Percentiles rank a stretch among this genome's conserved stretches.
Conservation (phyloP, 768 basidiomycete species). For the Terana coerulea region DNA sequence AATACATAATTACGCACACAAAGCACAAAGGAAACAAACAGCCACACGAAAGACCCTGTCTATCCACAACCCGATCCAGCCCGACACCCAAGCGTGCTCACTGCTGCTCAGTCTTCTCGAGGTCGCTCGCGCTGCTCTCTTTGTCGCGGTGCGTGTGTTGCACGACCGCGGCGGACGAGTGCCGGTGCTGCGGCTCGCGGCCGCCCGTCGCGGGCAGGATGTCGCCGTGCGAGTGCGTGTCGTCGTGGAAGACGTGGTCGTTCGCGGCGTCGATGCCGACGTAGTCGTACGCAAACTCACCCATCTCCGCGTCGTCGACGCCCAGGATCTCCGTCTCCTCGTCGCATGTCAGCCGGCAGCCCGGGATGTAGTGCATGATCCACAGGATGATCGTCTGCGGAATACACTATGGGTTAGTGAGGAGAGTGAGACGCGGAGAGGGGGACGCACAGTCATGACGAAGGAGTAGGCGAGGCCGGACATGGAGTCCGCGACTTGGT, state of each 20-base stretch:
- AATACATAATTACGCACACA: too few relatives aligned
- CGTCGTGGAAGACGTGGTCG: conserved; percentile 23
- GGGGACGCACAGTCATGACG: conserved; percentile 60
- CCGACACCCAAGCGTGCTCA: too few relatives aligned
- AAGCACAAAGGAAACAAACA: too few relatives aligned
- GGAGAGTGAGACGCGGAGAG: neutral
- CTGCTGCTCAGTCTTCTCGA: conserved; percentile 4
- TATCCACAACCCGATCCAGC: too few relatives aligned
- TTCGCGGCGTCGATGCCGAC: conserved; percentile 35
- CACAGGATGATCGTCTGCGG: conserved; percentile 73
- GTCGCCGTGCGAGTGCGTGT: conserved; percentile 30
- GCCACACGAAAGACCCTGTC: too few relatives aligned
- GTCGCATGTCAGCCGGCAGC: conserved; percentile 62
- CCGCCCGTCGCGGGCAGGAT: conserved; percentile 26
- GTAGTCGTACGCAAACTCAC: conserved; percentile 53
- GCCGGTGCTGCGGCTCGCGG: conserved; percentile 33
- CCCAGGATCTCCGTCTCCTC: conserved; percentile 76
- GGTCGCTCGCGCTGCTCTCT: conserved; percentile 10
- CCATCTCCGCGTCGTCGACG: conserved; percentile 72
- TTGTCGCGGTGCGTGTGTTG: conserved; percentile 3
- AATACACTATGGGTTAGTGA: neutral
- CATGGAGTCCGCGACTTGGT: conserved; percentile 75
- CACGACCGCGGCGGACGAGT: conserved; percentile 8
- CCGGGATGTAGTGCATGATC: conserved; percentile 86
- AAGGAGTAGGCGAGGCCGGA: conserved; percentile 70